Evolutionary conservation across 2,329 filamentous ascomycete genomes (phyloP), one percentile per base, ranked within the genome.

Genomic region (Claviceps pazoutovae): DNA sequence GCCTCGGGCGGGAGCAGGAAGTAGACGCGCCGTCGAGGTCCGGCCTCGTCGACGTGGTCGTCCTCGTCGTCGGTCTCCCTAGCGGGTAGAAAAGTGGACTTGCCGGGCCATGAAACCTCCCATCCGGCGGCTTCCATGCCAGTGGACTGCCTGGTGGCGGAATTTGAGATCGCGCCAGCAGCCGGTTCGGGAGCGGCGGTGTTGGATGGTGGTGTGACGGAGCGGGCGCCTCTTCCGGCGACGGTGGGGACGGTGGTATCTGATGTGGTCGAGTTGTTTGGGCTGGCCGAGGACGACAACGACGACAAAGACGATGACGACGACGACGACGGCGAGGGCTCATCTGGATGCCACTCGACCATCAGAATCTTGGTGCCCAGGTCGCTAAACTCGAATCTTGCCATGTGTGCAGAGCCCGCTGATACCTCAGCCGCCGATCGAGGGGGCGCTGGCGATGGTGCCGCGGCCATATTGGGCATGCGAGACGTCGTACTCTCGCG

Each of bases 341-440:
- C 30, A 11, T 58, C 59, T 41, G 68, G 64, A 63, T 87, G 82
- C 89, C 89, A 95, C 66, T 95, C 88, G 41, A 95, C 83, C 88
- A 95, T 93, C 59, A 95, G 72, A 56, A 95, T 83, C 71, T 95
- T 95, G 56, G 88, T 94, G 42, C 88, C 88, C 57, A 90, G 84
- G 60, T 88, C 87, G 48, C 81, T 84, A 64, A 95, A 94, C 65
- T 95, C 89, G 68, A 94, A 95, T 54, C 89, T 83, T 46, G 88
- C 73, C 68, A 54, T 71, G 70, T 60, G 75, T 66, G 60, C 51
- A 37, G 52, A 46, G 23, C 53, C 49, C 16, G 51, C 21, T 42
- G 30, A 34, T n/a, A 19, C 42, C 34, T 49, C 43, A 34, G 42
- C 39, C 51, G 60, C 56, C 55, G 64, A 58, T 61, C 63, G 62